phyloP scores from a whole-genome alignment of 768 basidiomycete genomes.

The Auriscalpium vulgare region DNA sequence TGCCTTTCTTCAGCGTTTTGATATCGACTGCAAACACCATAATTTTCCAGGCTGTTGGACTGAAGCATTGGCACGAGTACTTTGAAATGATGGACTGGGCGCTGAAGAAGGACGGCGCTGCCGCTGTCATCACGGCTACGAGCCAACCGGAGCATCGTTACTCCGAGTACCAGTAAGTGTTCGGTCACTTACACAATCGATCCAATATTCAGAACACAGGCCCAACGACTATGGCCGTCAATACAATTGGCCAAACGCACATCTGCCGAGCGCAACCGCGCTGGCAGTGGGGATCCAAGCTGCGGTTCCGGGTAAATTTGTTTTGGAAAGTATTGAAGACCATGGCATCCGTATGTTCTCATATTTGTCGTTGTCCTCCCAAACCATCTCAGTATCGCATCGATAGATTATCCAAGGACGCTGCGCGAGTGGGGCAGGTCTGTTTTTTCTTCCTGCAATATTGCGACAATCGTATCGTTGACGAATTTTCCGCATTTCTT shows the following conservation, averaged over 20 bases:
- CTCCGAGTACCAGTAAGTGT: too few relatives aligned
- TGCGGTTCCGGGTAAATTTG: conserved; percentile 16
- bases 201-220: too few relatives aligned
- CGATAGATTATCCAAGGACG: too few relatives aligned
- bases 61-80: conserved; percentile 27
- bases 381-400: too few relatives aligned
- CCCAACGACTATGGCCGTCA: conserved; percentile 19
- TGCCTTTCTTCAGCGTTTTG: background rate
- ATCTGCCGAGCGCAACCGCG: conserved; percentile 16
- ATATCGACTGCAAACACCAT: background rate
- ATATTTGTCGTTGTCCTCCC: conserved; percentile 16
- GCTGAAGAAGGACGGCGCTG: conserved; percentile 29
- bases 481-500: background rate
- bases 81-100: conserved; percentile 34
- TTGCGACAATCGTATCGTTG: too few relatives aligned
- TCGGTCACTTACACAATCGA: too few relatives aligned
- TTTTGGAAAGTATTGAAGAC: conserved; percentile 18
- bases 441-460: too few relatives aligned
- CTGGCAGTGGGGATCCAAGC: conserved; percentile 13
- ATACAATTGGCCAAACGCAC: conserved; percentile 24
- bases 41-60: conserved; percentile 24
- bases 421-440: too few relatives aligned
- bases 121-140: background rate
- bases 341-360: conserved; percentile 12
- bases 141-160: too few relatives aligned